These are phyloP conservation scores for Agastache rugosa DNA, from an alignment of 257 asterid species.

Conservation along the genomic window DNA sequence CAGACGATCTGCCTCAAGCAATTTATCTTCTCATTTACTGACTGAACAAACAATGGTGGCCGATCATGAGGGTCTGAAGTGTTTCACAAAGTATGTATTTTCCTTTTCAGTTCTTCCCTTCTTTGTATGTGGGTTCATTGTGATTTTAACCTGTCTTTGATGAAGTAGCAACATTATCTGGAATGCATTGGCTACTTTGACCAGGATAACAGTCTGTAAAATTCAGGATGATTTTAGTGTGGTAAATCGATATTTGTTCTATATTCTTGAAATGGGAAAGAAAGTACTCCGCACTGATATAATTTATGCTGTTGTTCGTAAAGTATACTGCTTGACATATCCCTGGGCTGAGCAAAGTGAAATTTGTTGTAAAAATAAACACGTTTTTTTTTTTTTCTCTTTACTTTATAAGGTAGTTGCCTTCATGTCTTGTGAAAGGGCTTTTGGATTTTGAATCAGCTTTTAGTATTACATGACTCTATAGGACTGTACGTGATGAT, in stretches of 20 bases:
- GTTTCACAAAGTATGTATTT: constrained; percentile 39
- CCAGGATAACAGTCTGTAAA: constrained; percentile 3
- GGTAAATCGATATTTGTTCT: background rate
- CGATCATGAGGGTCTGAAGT: constrained; percentile 33
- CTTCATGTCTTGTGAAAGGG: constrained; percentile 17
- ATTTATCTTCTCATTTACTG: constrained; percentile 41
- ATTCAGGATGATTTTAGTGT: background rate
- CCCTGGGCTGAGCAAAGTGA: background rate
- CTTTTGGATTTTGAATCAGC: constrained; percentile 2
- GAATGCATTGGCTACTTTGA: constrained; percentile 22
- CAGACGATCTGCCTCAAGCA: constrained; percentile 41
- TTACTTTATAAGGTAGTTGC: background rate
- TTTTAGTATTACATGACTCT: background rate
- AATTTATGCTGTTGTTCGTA: constrained; percentile 13
- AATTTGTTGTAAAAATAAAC: background rate
- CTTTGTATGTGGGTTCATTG: background rate
- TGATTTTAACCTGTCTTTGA: constrained; percentile 22
- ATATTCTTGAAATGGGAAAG: background rate
- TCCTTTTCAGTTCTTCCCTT: constrained; percentile 24
- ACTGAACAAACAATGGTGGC: constrained; percentile 39
- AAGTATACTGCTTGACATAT: background rate
- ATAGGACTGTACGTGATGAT: constrained; percentile 1
- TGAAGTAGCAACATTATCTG: constrained; percentile 16
- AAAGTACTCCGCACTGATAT: background rate
- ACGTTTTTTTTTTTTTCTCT: background rate